Evolutionary conservation across 108 stramenopile species (phyloP).

Genomic region (Skeletonema menzelii): DNA sequence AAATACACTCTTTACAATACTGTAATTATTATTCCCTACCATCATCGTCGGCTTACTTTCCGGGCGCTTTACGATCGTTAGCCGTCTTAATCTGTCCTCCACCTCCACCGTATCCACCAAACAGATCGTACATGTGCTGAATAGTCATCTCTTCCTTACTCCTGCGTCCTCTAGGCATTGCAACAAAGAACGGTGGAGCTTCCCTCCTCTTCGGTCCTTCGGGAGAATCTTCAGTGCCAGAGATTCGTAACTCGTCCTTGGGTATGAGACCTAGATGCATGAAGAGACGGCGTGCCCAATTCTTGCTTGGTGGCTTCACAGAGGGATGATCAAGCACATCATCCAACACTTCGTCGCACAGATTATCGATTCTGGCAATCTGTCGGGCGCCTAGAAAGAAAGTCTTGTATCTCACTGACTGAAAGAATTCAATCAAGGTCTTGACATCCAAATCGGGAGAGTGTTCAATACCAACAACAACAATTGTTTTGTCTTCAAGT

Average conservation of each 20-base stretch:
- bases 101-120: constrained; percentile 58
- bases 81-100: constrained; percentile 61
- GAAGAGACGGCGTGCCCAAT: constrained; percentile 19
- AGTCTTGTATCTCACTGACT: constrained; percentile 51
- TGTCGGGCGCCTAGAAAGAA: constrained; percentile 56
- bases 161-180: constrained; percentile 56
- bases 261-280: constrained; percentile 33
- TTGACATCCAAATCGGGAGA: constrained; percentile 49
- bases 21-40: neutral
- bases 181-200: constrained; percentile 62
- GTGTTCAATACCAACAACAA: constrained; percentile 56
- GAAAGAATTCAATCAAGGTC: constrained; percentile 51
- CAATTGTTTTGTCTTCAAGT: constrained; percentile 39
- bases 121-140: constrained; percentile 64
- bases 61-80: constrained; percentile 60
- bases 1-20: neutral
- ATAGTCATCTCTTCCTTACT: constrained; percentile 60
- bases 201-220: constrained; percentile 29
- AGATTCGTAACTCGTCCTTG: constrained; percentile 38
- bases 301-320: constrained; percentile 11
- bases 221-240: constrained; percentile 5
- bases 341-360: constrained; percentile 55
- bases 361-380: constrained; percentile 53
- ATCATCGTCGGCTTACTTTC: constrained; percentile 27
- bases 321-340: constrained; percentile 55